Conservation (phyloP, 345 rosid genomes). For the Salix dunnii region DNA sequence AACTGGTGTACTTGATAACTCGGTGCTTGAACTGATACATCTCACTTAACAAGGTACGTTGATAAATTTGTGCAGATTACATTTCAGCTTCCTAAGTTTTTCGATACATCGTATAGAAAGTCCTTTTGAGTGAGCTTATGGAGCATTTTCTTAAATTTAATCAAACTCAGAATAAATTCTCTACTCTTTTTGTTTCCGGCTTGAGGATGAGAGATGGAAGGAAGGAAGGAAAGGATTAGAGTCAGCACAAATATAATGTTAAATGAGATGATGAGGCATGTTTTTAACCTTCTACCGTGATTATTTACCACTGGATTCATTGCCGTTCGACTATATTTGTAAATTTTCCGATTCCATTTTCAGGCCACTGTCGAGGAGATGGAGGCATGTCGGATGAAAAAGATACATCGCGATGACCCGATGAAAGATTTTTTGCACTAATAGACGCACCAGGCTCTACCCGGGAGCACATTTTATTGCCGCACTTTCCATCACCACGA, state of each 20-base stretch:
- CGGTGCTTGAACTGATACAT: no score
- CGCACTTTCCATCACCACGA: neutral
- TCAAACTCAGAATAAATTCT: no score
- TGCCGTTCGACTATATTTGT: neutral
- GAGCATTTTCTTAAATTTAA: no score
- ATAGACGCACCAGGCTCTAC: neutral
- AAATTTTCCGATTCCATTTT: neutral
- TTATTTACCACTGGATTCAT: no score
- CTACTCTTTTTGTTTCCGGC: no score
- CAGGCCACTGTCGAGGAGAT: conserved; percentile 66
- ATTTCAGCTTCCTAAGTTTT: no score
- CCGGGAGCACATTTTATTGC: neutral
- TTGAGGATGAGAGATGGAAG: conserved; percentile 23
- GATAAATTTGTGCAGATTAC: no score
- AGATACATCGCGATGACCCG: conserved; percentile 40
- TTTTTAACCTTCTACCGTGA: neutral
- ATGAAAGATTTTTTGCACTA: conserved; percentile 43
- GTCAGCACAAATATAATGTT: conserved; percentile 29
- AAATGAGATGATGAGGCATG: conserved; percentile 43
- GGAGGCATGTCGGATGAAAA: conserved; percentile 53
- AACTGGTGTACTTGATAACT: no score
- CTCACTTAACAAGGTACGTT: no score
- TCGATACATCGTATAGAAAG: no score
- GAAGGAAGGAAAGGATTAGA: conserved; percentile 38
- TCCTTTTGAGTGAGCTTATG: no score